A percentile compares a stretch with the other conserved stretches of the same genome.
Evolutionary conservation across 1,284 basidiomycete genomes (phyloP).

Genomic region (Trichosporon coremiiforme): DNA sequence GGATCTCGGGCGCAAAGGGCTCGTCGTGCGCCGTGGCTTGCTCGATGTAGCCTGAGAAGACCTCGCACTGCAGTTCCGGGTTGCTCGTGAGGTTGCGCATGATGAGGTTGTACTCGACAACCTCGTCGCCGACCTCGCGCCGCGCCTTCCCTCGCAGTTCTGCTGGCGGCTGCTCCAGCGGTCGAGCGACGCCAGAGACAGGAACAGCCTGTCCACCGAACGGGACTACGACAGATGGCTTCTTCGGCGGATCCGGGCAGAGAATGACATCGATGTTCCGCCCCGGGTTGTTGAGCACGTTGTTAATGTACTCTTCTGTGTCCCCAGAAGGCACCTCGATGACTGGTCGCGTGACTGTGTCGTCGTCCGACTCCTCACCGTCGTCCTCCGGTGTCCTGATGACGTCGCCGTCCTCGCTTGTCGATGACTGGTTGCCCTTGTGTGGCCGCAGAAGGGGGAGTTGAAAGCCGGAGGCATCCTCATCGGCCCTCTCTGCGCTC

Average conservation of each 20-base stretch:
- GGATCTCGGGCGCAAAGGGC: slow-evolving; percentile 66
- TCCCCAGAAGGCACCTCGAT: not conserved
- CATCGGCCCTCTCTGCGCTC: not conserved
- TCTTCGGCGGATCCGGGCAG: slow-evolving; percentile 5
- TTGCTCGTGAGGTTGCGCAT: slow-evolving; percentile 27
- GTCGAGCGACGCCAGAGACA: not conserved
- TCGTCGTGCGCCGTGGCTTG: slow-evolving; percentile 66
- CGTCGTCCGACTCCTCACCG: slow-evolving; percentile 5
- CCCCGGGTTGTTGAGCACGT: not conserved
- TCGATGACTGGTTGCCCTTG: not conserved
- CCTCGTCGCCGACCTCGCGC: not conserved
- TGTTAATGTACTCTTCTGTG: not conserved
- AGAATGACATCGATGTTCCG: slow-evolving; percentile 6
- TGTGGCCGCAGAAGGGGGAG: not conserved
- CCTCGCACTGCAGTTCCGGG: slow-evolving; percentile 46
- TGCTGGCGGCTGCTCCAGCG: slow-evolving; percentile 1
- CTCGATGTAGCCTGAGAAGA: slow-evolving; percentile 64
- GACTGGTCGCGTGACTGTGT: slow-evolving; percentile 2
- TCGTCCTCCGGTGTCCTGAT: not conserved
- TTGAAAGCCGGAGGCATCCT: not conserved
- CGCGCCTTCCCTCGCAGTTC: slow-evolving; percentile 17
- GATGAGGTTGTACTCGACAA: slow-evolving; percentile 3
- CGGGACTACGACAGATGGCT: not conserved
- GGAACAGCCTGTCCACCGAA: slow-evolving; percentile 4
- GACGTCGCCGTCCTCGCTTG: not conserved